Evolutionary conservation across 2,329 filamentous ascomycete species (phyloP).

Genomic region (Fusarium irregulare): DNA sequence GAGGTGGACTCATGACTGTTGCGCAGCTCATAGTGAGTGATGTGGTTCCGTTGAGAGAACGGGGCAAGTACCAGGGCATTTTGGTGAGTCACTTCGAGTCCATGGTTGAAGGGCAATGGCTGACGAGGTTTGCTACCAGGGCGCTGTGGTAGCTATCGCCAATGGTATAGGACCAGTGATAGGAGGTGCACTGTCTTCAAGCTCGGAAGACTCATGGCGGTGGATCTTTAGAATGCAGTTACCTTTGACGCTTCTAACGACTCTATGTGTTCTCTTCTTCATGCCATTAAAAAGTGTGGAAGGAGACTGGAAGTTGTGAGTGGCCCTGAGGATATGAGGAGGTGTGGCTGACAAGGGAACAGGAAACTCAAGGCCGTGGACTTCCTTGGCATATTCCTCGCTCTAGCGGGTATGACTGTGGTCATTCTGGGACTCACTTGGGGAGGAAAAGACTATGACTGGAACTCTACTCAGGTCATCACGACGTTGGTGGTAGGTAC

Average conservation of each 20-base stretch:
- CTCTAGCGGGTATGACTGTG: conserved; percentile 59
- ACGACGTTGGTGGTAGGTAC: conserved; percentile 64
- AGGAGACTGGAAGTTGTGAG: conserved; percentile 61
- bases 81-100: conserved; percentile 47
- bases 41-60: conserved; percentile 73
- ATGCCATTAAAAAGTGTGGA: conserved; percentile 67
- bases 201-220: conserved; percentile 59
- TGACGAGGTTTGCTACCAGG: conserved; percentile 39
- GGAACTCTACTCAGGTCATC: conserved; percentile 66
- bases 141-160: conserved; percentile 63
- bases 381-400: conserved; percentile 60
- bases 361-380: conserved; percentile 64
- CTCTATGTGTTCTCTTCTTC: conserved; percentile 61
- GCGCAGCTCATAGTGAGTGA: conserved; percentile 78
- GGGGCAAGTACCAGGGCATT: conserved; percentile 78
- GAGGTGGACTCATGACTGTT: conserved; percentile 77
- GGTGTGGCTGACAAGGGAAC: background rate
- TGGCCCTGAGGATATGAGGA: no score
- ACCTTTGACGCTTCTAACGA: conserved; percentile 62
- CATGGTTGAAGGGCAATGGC: fast-evolving
- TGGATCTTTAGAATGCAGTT: conserved; percentile 68
- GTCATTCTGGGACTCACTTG: conserved; percentile 65
- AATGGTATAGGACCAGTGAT: conserved; percentile 67
- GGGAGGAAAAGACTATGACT: conserved; percentile 69
- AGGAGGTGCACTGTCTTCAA: conserved; percentile 62